These are phyloP conservation scores for Eimeria zaria DNA, from an alignment of 169 alveolate species.

Conservation along the genomic window DNA sequence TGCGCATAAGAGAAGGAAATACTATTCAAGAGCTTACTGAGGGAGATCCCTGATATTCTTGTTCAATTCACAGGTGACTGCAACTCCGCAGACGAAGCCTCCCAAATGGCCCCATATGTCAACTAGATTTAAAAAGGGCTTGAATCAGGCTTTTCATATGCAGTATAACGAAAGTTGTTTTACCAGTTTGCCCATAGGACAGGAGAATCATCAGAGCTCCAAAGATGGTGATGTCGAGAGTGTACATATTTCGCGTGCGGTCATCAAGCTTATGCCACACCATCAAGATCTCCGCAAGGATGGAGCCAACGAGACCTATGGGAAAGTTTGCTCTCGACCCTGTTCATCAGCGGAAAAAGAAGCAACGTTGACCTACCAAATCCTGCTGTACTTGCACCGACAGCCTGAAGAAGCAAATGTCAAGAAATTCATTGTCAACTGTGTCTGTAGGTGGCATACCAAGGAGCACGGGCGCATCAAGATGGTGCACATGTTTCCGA, in stretches of 20 bases:
- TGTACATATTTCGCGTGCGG: slow-evolving; percentile 41
- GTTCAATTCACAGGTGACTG: slow-evolving; percentile 73
- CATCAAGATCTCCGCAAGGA: slow-evolving; percentile 69
- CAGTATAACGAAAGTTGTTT: neutral
- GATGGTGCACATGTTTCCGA: slow-evolving; percentile 74
- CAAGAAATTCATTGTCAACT: neutral
- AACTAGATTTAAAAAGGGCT: neutral
- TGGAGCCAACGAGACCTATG: slow-evolving; percentile 70
- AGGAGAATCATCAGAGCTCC: slow-evolving; percentile 71
- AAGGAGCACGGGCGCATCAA: slow-evolving; percentile 79
- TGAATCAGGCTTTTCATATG: neutral
- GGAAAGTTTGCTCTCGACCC: neutral
- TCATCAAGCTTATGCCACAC: slow-evolving; percentile 81
- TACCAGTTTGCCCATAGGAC: slow-evolving; percentile 80
- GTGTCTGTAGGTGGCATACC: slow-evolving; percentile 22
- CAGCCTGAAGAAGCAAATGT: slow-evolving; percentile 47
- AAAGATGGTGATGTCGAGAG: slow-evolving; percentile 49
- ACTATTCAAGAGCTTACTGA: neutral
- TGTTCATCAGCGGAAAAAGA: neutral
- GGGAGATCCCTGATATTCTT: slow-evolving; percentile 74
- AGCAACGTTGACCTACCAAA: slow-evolving; percentile 37
- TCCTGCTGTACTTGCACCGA: slow-evolving; percentile 82
- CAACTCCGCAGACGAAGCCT: slow-evolving; percentile 81
- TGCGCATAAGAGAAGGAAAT: neutral
- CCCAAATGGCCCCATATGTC: slow-evolving; percentile 79